Base-by-base conservation (phyloP, 2,329 filamentous ascomycete species). In the Colletotrichum euphorbiae region DNA sequence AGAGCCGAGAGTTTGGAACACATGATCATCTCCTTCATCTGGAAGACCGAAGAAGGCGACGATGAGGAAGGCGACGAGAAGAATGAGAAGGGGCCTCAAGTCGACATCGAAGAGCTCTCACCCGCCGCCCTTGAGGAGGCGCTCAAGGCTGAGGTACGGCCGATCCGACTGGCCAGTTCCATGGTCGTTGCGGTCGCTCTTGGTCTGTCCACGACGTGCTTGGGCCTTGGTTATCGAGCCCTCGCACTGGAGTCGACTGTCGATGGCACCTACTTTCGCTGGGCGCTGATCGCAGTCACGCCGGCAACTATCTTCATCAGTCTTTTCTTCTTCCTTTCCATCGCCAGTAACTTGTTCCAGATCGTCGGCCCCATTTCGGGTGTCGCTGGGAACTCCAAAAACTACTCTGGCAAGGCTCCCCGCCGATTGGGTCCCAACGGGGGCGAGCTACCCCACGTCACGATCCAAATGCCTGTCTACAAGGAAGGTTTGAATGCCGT, bases 251-350 rank as follows among this genome's bases (percentile, higher is more conserved):
- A 91, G 76, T 77, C 85, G 21, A 74, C 80, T 15, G 79, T 86
- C 13, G 89, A 91, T 72, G 78, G 79, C 19, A 80, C 78, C 50
- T 91, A 83, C 71, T 70, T 82, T 38, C 84, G 89, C 40, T 70
- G 90, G 13, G 83, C 83, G 5, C 84, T 91, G 64, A 38, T 89
- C 2, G 74, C 81, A 12, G 83, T 82, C 31, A 73, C 84, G 6
- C 82, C 88, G 0, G 75, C 87, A 17, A 86, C 90, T 73, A 78
- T 87, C 24, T 91, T 90, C 82, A 81, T 90, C 61, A 4, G n/a
- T 42, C 56, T 76, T 73, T 77, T 84, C 80, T 79, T 85, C 72
- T 85, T 84, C 71, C 82, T 79, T 52, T 76, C 78, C 55, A 76
- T 81, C 67, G 74, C 81, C 64, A 75, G 74, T 61, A 75, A 78